Evolutionary conservation across 2,329 filamentous ascomycete genomes (phyloP), one percentile per base, ranked within the genome.

Genomic region (Fonsecaea multimorphosa): DNA sequence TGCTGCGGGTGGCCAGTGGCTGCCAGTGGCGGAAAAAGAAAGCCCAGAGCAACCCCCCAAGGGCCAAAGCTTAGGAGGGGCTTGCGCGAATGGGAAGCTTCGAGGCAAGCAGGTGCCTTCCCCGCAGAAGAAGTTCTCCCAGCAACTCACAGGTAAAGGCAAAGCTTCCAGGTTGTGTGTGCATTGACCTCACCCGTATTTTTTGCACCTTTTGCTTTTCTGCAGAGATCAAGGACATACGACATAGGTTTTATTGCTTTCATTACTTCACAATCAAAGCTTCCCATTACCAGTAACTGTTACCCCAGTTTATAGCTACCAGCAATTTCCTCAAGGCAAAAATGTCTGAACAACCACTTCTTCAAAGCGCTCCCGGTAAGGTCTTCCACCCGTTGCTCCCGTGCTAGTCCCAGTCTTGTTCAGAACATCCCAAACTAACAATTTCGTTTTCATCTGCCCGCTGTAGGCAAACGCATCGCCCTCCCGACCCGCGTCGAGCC

Each of bases 401-500:
- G n/a, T 44, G 38, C 38, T n/a, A n/a, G n/a, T n/a, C n/a, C n/a
- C 51, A 8, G 31, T 58, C 29, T 7, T n/a, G 29, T 27, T 12
- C 6, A 34, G 59, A 53, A 60, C 57, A 58, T 44, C 61, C 40
- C 29, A 31, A 8, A 31, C 3, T 60, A 53, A 66, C 49, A 57
- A 44, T 49, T 49, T 49, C 44, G 27, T 14, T 22, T 12, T n/a
- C 2, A 12, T 3, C 22, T 16, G 19, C 69, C 67, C 22, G 14
- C 36, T 69, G 71, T 36, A 97, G 94, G 94, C 86, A 99, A 99
- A 84, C 92, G 94, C 77, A 98, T 99, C 78, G 94, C 95, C 75
- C 92, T 99, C 71, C 95, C 95, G 64, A 97, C 94, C 67, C 93
- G 95, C 73, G 94, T 99, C 80, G 95, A 99, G 81, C 95, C 95